Conservation (phyloP, 1,284 basidiomycete genomes). For the Mycena sp. region DNA sequence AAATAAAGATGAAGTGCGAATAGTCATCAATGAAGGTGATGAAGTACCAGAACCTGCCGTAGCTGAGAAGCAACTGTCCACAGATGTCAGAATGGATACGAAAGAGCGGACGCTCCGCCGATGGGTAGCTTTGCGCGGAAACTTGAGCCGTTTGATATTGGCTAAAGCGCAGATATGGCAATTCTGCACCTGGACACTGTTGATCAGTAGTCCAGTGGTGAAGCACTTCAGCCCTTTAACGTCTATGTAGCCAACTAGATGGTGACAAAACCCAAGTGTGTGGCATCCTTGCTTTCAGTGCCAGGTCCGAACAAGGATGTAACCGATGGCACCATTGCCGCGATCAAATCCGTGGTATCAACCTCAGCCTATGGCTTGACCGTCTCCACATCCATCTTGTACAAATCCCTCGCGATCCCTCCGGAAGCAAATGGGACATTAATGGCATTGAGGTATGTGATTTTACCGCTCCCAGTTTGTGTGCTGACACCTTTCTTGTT, state of each 20-base stretch:
- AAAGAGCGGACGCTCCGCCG: slow-evolving; percentile 5
- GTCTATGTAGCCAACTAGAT: slow-evolving; percentile 25
- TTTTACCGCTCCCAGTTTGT: no score
- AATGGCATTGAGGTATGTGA: no score
- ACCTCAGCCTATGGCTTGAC: slow-evolving; percentile 13
- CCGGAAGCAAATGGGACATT: no score
- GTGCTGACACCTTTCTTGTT: no score
- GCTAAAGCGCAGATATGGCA: slow-evolving; percentile 16
- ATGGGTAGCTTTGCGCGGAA: slow-evolving; percentile 8
- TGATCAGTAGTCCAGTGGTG: slow-evolving; percentile 12
- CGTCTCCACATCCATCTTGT: no score
- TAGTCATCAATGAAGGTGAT: slow-evolving; percentile 43
- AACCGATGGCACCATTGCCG: slow-evolving; percentile 11
- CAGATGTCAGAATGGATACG: slow-evolving; percentile 41
- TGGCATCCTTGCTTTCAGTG: not conserved
- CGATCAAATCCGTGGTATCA: not conserved
- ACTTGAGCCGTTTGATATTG: slow-evolving; percentile 22
- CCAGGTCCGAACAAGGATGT: slow-evolving; percentile 11
- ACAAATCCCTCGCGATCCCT: no score
- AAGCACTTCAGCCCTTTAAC: slow-evolving; percentile 22
- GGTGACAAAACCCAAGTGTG: slow-evolving; percentile 17
- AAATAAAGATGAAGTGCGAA: slow-evolving; percentile 26
- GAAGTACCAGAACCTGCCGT: slow-evolving; percentile 34
- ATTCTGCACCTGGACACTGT: slow-evolving; percentile 8
- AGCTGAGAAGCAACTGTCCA: slow-evolving; percentile 37